Evolutionary conservation across 345 rosid genomes (phyloP).

Genomic region (Abelmoschus esculentus): DNA sequence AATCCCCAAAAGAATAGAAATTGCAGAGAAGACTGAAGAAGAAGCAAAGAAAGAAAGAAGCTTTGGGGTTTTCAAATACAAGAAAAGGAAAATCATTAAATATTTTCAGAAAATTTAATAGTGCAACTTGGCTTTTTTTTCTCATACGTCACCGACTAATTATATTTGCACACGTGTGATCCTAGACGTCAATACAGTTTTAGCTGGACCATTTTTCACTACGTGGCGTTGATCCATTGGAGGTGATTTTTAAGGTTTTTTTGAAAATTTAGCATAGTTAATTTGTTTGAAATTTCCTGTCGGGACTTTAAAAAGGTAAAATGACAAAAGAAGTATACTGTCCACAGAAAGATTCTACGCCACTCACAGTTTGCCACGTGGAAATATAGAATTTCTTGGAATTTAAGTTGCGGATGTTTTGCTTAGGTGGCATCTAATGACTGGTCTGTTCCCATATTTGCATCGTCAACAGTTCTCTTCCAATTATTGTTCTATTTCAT

Average conservation of each 20-base stretch:
- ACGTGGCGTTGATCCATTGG: slow-evolving; percentile 13
- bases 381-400: background rate
- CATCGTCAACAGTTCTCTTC: background rate
- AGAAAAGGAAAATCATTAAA: background rate
- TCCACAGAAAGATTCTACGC: slow-evolving; percentile 16
- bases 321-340: background rate
- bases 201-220: background rate
- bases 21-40: slow-evolving; percentile 12
- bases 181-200: background rate
- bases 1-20: slow-evolving; percentile 3
- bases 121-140: background rate
- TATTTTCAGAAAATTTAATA: background rate
- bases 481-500: no score
- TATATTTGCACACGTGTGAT: background rate
- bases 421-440: background rate
- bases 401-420: background rate
- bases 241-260: background rate
- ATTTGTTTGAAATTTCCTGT: slow-evolving; percentile 4
- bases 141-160: slow-evolving; percentile 3
- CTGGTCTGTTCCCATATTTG: background rate
- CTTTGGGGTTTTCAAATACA: slow-evolving; percentile 7
- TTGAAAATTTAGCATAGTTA: no score
- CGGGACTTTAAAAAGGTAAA: background rate
- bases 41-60: background rate
- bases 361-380: slow-evolving; percentile 10